phyloP scores from a whole-genome alignment of 768 basidiomycete species.

The Harrya chromipes region DNA sequence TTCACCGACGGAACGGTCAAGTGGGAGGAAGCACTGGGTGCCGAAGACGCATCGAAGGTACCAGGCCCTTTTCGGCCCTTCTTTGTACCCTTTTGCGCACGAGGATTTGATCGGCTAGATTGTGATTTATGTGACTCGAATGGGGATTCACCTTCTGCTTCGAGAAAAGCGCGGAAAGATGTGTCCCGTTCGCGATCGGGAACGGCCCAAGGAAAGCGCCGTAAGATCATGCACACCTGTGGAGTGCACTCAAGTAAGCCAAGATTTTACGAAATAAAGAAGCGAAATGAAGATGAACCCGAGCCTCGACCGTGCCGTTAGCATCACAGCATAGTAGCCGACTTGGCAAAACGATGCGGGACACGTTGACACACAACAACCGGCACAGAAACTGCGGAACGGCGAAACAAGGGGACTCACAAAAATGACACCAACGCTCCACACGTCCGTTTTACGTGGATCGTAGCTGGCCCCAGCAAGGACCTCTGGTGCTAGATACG shows the following conservation, averaged over 20 bases:
- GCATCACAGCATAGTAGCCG: neutral
- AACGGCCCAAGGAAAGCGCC: constrained; percentile 98
- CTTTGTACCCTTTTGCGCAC: constrained; percentile 6
- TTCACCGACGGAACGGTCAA: constrained; percentile 5
- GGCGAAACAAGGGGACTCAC: constrained; percentile 39
- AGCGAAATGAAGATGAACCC: constrained; percentile 4
- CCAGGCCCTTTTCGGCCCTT: constrained; percentile 1
- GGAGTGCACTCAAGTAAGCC: constrained; percentile 8
- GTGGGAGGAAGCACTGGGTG: constrained; percentile 1
- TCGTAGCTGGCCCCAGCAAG: constrained; percentile 80
- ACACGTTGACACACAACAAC: neutral
- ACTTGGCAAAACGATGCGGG: neutral
- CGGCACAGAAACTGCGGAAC: neutral
- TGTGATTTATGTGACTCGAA: constrained; percentile 31
- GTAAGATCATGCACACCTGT: constrained; percentile 83
- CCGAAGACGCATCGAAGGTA: neutral
- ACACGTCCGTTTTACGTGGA: constrained; percentile 96
- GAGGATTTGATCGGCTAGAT: constrained; percentile 8
- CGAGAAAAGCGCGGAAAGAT: constrained; percentile 87
- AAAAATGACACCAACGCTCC: constrained; percentile 98
- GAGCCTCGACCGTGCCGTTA: constrained; percentile 1
- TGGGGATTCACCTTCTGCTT: constrained; percentile 84
- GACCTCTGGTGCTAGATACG: constrained; percentile 97
- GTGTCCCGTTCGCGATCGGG: constrained; percentile 93
- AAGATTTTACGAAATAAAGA: constrained; percentile 2